Conservation (phyloP, 495 filamentous ascomycete species). For the Aspergillus avenaceus region DNA sequence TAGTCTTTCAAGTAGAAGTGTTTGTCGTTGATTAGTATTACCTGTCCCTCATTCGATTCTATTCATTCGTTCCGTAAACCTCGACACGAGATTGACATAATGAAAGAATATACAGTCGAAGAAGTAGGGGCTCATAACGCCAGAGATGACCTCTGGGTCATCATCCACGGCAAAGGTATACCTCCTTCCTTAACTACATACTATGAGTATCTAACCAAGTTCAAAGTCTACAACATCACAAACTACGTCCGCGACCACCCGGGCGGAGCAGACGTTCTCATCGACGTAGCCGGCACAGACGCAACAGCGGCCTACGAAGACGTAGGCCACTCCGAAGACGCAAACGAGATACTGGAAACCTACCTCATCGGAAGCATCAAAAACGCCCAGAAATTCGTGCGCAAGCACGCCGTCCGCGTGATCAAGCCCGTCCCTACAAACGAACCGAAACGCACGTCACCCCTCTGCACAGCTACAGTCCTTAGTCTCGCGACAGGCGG, state of each 20-base stretch:
- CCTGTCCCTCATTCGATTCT: too few species aligned
- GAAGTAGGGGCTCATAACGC: constrained; percentile 45
- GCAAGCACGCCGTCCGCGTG: constrained; percentile 25
- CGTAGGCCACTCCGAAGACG: constrained; percentile 40
- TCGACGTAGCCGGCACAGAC: constrained; percentile 49
- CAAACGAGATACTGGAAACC: not conserved
- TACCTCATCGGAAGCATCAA: constrained; percentile 27
- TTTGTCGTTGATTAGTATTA: too few species aligned
- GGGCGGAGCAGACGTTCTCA: constrained; percentile 45
- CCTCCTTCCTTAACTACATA: not conserved
- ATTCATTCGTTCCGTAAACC: not conserved
- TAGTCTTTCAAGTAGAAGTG: too few species aligned
- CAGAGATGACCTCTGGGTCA: constrained; percentile 46
- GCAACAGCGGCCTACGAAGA: constrained; percentile 50
- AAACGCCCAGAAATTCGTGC: constrained; percentile 23
- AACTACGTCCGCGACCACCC: constrained; percentile 51
- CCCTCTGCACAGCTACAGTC: too few species aligned
- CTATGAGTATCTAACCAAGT: not conserved
- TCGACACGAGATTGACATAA: not conserved
- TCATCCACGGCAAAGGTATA: constrained; percentile 50
- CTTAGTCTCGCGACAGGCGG: not conserved
- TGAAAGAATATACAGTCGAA: constrained; percentile 30
- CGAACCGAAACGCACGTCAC: too few species aligned
- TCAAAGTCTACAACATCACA: constrained; percentile 48
- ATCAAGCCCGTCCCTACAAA: constrained; percentile 17